A percentile compares a stretch with the other conserved stretches of the same genome.
Conservation (phyloP, 805 yeast species). For the Candida krabiensis region DNA sequence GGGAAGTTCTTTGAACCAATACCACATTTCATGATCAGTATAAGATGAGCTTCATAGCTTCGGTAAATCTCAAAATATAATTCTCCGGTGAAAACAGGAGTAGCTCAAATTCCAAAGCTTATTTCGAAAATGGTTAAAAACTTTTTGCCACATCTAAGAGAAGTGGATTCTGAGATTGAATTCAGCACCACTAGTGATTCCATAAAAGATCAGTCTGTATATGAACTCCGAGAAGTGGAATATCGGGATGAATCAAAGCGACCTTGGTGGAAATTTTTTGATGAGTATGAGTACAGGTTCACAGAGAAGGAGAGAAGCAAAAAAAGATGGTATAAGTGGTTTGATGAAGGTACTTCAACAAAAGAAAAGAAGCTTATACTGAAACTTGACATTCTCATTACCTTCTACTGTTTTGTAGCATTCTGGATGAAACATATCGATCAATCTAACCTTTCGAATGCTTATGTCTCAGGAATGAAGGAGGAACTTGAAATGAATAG, state of each 20-base stretch:
- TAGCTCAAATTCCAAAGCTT: no score
- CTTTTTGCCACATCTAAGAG: no score
- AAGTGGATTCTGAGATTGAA: no score
- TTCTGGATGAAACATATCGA: constrained; percentile 49
- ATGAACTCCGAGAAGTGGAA: no score
- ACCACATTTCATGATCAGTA: no score
- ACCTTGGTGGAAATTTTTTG: constrained; percentile 53
- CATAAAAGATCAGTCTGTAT: no score
- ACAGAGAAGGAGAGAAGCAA: neutral
- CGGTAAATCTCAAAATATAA: no score
- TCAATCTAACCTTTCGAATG: constrained; percentile 50
- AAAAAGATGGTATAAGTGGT: neutral
- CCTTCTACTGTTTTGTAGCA: neutral
- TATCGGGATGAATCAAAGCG: constrained; percentile 52
- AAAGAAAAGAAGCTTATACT: neutral
- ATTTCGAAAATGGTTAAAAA: no score
- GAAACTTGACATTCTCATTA: neutral
- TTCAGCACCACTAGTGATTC: no score
- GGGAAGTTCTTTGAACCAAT: no score
- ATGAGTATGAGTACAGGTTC: constrained; percentile 57
- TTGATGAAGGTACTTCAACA: neutral
- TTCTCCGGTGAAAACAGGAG: no score
- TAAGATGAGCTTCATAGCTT: no score
- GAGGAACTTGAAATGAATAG: constrained; percentile 33
- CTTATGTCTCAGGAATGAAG: constrained; percentile 63